A percentile compares a stretch with the other conserved stretches of the same genome.
Conservation (phyloP, 805 yeast species). For the Saturnispora halmiae region DNA sequence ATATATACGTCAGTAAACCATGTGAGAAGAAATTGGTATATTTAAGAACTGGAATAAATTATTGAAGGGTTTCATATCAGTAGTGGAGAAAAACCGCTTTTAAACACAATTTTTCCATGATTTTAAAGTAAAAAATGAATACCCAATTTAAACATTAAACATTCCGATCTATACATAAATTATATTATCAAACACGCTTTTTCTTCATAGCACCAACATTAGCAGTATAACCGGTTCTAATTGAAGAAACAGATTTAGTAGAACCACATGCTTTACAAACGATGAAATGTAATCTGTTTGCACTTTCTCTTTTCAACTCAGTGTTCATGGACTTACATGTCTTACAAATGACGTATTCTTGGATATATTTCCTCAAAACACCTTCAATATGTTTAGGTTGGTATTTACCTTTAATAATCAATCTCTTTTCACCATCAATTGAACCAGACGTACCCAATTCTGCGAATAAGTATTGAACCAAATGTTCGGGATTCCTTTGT, state of each 20-base stretch:
- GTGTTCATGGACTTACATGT: conserved; percentile 98
- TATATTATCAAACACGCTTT: conserved; percentile 32
- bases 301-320: conserved; percentile 86
- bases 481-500: conserved; percentile 95
- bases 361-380: conserved; percentile 89
- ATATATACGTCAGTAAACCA: no score
- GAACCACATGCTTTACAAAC: conserved; percentile 98
- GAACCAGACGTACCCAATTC: conserved; percentile 99
- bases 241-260: conserved; percentile 90
- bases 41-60: no score
- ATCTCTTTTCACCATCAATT: conserved; percentile 94
- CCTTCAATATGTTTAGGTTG: conserved; percentile 96
- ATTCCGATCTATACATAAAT: conserved; percentile 1
- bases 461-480: conserved; percentile 92
- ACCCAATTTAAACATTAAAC: background rate
- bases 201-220: conserved; percentile 69
- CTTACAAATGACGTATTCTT: conserved; percentile 97
- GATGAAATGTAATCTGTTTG: conserved; percentile 93
- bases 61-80: no score
- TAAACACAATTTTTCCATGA: background rate
- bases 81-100: no score
- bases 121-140: background rate
- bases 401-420: conserved; percentile 96
- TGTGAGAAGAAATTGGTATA: no score
- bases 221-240: conserved; percentile 99